Base-by-base conservation (phyloP, 1,284 basidiomycete genomes). In the Cryptococcus maquisensis region DNA sequence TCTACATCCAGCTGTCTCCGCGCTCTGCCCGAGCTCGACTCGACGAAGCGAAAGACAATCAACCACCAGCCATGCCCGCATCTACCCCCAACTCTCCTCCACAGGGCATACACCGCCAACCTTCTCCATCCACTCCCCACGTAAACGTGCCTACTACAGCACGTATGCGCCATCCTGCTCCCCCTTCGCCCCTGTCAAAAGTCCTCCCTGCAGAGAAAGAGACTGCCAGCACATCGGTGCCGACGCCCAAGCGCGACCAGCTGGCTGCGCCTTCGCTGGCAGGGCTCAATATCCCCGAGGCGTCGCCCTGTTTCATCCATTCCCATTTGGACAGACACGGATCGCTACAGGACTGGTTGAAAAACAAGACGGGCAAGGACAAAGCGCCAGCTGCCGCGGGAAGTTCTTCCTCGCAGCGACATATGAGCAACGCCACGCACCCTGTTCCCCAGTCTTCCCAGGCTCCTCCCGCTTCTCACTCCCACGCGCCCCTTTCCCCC, bases 291-390 rank as follows among this genome's bases (percentile, higher is more conserved):
- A 46, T 53, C 1, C 60, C 53, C 13, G 40, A 62, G 38, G 51
- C 49, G 13, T 67, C 70, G 7, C 73, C 75, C 1, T 79, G 76
- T 60, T 78, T 77, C 60, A 74, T 79, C 47, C 78, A 79, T 53
- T 76, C 75, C 2, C 71, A 75, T 49, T 66, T 79, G 23, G 74
- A 79, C 56, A 64, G 68, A 39, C 67, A 72, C 51, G 73, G 74
- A 6, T 71, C 72, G 15, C 65, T 79, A 16, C 65, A 67, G 41
- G 74, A 75, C 42, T 71, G 70, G 64, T 54, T 73, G 18, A 66
- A 70, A 18, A 67, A 54, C 28, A 59, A 59, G 26, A 44, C 44
- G 13, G 21, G 35, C 35, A 26, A 48, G 20, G 15, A 20, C 35
- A 35, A 32, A 9, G 36, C 18, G 28, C 20, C 20, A n/a, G 32